Evolutionary conservation across 805 yeast species (phyloP), one percentile per base, ranked within the genome.

Genomic region (Isabelozyma heimii): DNA sequence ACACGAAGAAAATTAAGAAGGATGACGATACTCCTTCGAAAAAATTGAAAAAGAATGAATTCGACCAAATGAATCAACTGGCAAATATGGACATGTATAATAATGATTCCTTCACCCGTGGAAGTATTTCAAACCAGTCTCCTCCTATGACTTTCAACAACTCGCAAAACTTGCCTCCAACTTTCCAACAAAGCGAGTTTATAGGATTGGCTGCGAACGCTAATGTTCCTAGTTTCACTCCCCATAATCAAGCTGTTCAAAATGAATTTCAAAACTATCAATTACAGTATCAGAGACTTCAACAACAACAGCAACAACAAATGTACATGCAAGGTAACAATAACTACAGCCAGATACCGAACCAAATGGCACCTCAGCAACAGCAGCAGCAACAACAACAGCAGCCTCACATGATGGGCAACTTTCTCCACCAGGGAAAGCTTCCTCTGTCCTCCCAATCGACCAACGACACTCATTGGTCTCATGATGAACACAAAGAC

Each of bases 1-100:
- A 72, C 53, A 68, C 73, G 24, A 81, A 78, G 52, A 78, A 89
- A 48, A 89, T 92, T 1, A 72, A 73, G 44, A 83, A 82, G 57
- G 83, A 82, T 55, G 83, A 79, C 1, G 95, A 88, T 4, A 72
- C 56, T 66, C 80, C 50, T 49, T 75, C 47, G 72, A 81, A 60
- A 82, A 87, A 53, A 62, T 73, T 30, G 46, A 67, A 63, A 49
- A 51, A 55, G 14, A 71, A 61, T 7, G 50, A 47, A 43, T 30
- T 30, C 35, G 35, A 30, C n/a, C 35, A 30, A 30, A 30, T 30
- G 35, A 30, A 30, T 13, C 35, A 30, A 30, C n/a, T 13, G 35
- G 38, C 12, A 40, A 40, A 15, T 8, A 12, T 12, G 46, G 27
- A 37, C 16, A 33, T 5, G 42, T 40, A 28, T 39, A 40, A 26